Evolutionary conservation across 768 basidiomycete genomes (phyloP).

Genomic region (Tulasnella sp.): DNA sequence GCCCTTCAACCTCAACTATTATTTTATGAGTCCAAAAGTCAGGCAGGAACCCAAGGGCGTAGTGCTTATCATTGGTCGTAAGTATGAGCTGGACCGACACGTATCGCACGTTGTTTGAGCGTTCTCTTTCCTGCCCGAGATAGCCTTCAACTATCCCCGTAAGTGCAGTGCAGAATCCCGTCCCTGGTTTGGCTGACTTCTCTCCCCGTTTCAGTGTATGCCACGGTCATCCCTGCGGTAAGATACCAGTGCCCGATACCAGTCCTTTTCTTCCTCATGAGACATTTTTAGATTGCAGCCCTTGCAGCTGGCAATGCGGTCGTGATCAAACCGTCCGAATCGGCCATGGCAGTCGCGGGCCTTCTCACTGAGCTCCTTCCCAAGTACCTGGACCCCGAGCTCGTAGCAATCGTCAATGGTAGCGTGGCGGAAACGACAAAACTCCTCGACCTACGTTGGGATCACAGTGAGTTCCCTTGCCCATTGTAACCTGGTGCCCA

Average conservation of each 20-base stretch:
- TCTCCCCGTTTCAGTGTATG: background rate
- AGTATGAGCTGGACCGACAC: background rate
- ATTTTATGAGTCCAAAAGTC: conserved; percentile 8
- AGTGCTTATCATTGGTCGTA: conserved; percentile 7
- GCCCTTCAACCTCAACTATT: background rate
- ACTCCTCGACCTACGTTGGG: conserved; percentile 8
- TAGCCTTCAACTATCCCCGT: conserved; percentile 13
- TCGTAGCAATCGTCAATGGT: conserved; percentile 59
- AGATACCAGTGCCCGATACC: background rate
- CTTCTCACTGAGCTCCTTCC: conserved; percentile 57
- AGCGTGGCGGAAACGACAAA: conserved; percentile 50
- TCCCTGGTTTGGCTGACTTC: background rate
- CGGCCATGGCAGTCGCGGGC: conserved; percentile 39
- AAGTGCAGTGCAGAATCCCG: background rate
- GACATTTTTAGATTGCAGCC: conserved; percentile 28
- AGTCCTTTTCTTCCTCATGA: background rate
- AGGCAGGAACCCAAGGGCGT: conserved; percentile 6
- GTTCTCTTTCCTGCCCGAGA: background rate
- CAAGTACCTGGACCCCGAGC: conserved; percentile 58
- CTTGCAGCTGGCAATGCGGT: conserved; percentile 67
- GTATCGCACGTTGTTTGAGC: background rate
- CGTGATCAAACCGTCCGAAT: conserved; percentile 67
- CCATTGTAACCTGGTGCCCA: background rate
- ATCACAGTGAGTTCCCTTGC: conserved; percentile 9
- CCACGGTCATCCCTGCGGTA: background rate